Percentiles rank a stretch among this genome's conserved stretches.
phyloP scores from a whole-genome alignment of 768 basidiomycete genomes.

The Boletus speciosus region DNA sequence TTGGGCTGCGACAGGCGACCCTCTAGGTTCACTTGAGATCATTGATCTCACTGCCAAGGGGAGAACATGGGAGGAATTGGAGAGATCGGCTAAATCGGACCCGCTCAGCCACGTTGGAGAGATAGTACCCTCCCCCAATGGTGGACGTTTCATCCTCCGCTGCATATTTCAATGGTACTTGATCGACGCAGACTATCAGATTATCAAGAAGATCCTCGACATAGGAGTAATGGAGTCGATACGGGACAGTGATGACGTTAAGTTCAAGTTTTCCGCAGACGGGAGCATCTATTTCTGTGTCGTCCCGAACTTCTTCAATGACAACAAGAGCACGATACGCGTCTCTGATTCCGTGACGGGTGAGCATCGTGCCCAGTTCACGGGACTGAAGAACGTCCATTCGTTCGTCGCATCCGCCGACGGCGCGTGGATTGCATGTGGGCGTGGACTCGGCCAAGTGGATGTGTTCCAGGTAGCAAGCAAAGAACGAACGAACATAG shows the following conservation, averaged over 20 bases:
- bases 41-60: background rate
- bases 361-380: background rate
- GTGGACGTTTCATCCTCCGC: conserved; percentile 4
- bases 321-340: background rate
- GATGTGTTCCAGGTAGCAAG: background rate
- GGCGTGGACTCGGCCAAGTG: background rate
- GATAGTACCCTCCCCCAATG: background rate
- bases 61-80: background rate
- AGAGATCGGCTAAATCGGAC: background rate
- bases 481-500: background rate
- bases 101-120: background rate
- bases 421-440: conserved; percentile 5
- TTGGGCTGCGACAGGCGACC: conserved; percentile 12
- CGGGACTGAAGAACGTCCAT: background rate
- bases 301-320: background rate
- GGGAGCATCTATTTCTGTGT: background rate
- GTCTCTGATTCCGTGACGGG: background rate
- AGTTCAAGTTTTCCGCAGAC: conserved; percentile 8
- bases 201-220: conserved; percentile 6
- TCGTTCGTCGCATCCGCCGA: background rate
- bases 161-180: background rate
- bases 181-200: background rate
- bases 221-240: background rate
- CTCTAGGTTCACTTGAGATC: conserved; percentile 5
- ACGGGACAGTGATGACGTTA: background rate